Percentiles rank a stretch among this genome's conserved stretches.
Evolutionary conservation across 2,329 filamentous ascomycete genomes (phyloP).

Genomic region (Harringtonia aguacate): DNA sequence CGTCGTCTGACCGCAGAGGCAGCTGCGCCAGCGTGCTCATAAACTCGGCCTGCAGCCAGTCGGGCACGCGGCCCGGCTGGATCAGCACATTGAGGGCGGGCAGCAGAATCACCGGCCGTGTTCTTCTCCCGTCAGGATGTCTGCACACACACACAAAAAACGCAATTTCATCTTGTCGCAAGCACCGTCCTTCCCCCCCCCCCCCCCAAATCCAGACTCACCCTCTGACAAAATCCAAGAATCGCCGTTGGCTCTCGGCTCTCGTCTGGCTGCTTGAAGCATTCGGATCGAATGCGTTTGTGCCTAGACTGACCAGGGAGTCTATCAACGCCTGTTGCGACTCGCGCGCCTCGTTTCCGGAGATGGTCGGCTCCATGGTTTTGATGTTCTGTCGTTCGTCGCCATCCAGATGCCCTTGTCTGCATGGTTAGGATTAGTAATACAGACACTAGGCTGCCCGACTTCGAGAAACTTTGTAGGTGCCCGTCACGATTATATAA

Average conservation of each 20-base stretch:
- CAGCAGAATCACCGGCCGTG: slow-evolving; percentile 36
- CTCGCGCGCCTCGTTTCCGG: slow-evolving; percentile 1
- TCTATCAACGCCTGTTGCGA: slow-evolving; percentile 17
- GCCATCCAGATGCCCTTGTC: background rate
- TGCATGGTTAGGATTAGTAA: background rate
- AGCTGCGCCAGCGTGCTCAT: slow-evolving; percentile 47
- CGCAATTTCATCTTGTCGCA: background rate
- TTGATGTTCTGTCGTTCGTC: background rate
- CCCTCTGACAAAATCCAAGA: slow-evolving; percentile 38
- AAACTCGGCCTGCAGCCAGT: slow-evolving; percentile 48
- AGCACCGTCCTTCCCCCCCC: slow-evolving; percentile 12
- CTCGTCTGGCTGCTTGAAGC: slow-evolving; percentile 13
- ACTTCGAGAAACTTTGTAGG: too few relatives aligned
- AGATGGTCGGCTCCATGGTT: slow-evolving; percentile 7
- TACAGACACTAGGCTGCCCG: background rate
- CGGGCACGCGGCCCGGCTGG: slow-evolving; percentile 46
- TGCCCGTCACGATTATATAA: too few relatives aligned
- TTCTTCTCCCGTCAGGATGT: slow-evolving; percentile 18
- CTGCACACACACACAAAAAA: background rate
- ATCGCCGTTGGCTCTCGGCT: slow-evolving; percentile 26
- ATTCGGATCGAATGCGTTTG: slow-evolving; percentile 37
- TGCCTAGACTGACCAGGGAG: slow-evolving; percentile 28
- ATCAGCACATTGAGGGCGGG: slow-evolving; percentile 52
- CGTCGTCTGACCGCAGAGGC: slow-evolving; percentile 47
- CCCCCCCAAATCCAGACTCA: slow-evolving; percentile 28